Base-by-base conservation (phyloP, 2,329 filamentous ascomycete species). In the Fusarium sulawesiense region DNA sequence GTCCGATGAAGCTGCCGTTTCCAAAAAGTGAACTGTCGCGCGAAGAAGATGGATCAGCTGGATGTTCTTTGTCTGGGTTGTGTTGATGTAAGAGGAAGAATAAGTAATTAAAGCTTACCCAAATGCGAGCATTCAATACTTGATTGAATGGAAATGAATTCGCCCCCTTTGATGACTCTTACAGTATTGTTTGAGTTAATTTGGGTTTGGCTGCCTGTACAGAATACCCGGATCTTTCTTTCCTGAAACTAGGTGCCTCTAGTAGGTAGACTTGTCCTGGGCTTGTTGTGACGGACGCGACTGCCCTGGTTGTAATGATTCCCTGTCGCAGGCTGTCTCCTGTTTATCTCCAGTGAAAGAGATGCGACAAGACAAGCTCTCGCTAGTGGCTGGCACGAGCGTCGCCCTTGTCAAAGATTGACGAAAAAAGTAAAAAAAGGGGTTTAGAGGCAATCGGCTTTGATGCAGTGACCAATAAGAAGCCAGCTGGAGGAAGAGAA, bases 321-420 rank as follows among this genome's bases (percentile, higher is more conserved):
- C 68, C 73, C 72, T 37, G 34, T 37, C 34, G 18, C 18, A 37
- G 34, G 34, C 34, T 37, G 34, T 37, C 34, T 37, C 34, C 34
- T 71, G 73, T 66, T 73, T 66, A 70, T 73, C 64, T 61, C 68
- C 64, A 59, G 50, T 63, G 68, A 21, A 44, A 37, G 34, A 37
- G 34, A 37, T 37, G 34, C 34, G 18, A 40, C 32, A 51, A 53
- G 49, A 67, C 70, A 73, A 71, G 72, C 59, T 68, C 68, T 65
- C 60, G 44, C 72, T 75, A 75, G 73, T 65, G 73, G 55, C 60
- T 73, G 64, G 73, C 73, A 72, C 73, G 73, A 66, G 73, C 71
- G 68, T 50, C 56, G 70, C 68, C 70, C 70, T 72, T 74, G 71
- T 72, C 45, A 62, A 60, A 54, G 64, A 70, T 61, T 63, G 54